Conservation (phyloP, 2,329 filamentous ascomycete species). For the Rachicladosporium sp. region DNA sequence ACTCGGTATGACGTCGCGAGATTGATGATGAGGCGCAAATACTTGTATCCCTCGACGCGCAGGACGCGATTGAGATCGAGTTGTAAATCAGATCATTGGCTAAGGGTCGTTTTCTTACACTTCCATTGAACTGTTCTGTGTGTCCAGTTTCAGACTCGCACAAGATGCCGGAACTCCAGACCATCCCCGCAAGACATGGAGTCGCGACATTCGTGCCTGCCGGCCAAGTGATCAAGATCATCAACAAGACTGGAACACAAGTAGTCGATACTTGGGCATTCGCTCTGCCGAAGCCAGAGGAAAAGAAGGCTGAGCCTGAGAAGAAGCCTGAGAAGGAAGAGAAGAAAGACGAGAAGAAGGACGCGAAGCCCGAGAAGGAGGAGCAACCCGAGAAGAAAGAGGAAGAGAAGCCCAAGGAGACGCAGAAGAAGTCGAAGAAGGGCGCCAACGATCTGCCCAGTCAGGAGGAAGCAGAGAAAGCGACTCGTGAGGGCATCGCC, state of each 20-base stretch:
- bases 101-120: too few relatives aligned
- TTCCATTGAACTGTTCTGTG: too few relatives aligned
- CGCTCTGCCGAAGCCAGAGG: slow-evolving; percentile 32
- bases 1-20: too few relatives aligned
- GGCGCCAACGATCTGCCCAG: slow-evolving; percentile 18
- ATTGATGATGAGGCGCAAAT: too few relatives aligned
- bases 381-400: slow-evolving; percentile 11
- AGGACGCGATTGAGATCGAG: too few relatives aligned
- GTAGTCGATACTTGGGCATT: slow-evolving; percentile 40
- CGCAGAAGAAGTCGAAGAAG: slow-evolving; percentile 16
- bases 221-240: slow-evolving; percentile 37
- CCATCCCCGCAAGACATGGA: slow-evolving; percentile 37
- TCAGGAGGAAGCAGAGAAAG: slow-evolving; percentile 24
- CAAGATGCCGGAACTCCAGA: slow-evolving; percentile 20
- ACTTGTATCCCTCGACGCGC: too few relatives aligned
- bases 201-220: slow-evolving; percentile 39
- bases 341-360: slow-evolving; percentile 9
- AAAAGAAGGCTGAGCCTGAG: slow-evolving; percentile 9
- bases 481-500: slow-evolving; percentile 13
- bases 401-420: slow-evolving; percentile 11
- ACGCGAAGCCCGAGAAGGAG: slow-evolving; percentile 11
- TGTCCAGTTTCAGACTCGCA: background rate
- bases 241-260: slow-evolving; percentile 39
- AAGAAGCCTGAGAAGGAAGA: slow-evolving; percentile 18
- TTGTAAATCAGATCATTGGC: too few relatives aligned